Conservation (phyloP, 805 yeast genomes). For the Komagataella ulmi region DNA sequence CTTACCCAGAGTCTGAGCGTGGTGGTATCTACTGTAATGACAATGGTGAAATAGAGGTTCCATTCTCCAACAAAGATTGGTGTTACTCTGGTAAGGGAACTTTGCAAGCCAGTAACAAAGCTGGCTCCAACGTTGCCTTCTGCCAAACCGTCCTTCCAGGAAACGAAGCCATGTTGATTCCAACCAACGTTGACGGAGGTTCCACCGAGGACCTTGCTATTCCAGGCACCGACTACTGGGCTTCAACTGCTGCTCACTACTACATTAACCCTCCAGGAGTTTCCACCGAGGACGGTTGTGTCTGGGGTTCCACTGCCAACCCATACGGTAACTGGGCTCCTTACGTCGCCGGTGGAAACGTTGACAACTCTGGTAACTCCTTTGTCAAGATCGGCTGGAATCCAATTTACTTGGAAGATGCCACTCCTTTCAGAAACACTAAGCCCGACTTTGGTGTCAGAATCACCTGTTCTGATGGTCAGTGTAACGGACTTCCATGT, state of each 20-base stretch:
- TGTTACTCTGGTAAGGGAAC: constrained; percentile 75
- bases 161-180: constrained; percentile 88
- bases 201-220: constrained; percentile 53
- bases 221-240: constrained; percentile 78
- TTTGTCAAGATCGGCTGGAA: constrained; percentile 86
- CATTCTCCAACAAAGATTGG: constrained; percentile 40
- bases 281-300: constrained; percentile 61
- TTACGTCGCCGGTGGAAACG: constrained; percentile 85
- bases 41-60: constrained; percentile 55
- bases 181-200: constrained; percentile 50
- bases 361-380: constrained; percentile 56
- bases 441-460: constrained; percentile 61
- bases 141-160: constrained; percentile 94
- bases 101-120: constrained; percentile 39
- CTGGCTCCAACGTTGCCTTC: constrained; percentile 54
- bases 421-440: constrained; percentile 35
- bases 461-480: constrained; percentile 53
- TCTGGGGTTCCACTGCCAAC: constrained; percentile 63
- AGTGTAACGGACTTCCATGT: constrained; percentile 72
- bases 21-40: constrained; percentile 76
- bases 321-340: constrained; percentile 90
- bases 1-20: constrained; percentile 65
- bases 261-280: constrained; percentile 80
- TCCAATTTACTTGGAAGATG: constrained; percentile 61
- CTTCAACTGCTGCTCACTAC: constrained; percentile 76